A percentile compares a stretch with the other conserved stretches of the same genome.
Evolutionary conservation across 1,284 basidiomycete genomes (phyloP).

Genomic region (Heterobasidion parviporum): DNA sequence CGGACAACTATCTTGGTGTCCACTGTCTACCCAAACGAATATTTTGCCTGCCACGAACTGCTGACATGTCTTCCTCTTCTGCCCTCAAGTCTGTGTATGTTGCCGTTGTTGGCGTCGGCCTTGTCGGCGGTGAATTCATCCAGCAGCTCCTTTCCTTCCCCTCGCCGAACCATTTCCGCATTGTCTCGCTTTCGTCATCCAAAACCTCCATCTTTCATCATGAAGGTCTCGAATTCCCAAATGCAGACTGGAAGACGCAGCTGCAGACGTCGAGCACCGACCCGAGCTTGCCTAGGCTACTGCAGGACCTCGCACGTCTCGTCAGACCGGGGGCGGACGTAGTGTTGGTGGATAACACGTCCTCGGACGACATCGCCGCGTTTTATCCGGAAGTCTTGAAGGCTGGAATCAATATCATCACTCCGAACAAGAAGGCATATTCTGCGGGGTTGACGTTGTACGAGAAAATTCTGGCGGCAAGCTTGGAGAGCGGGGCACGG

Average conservation of each 20-base stretch:
- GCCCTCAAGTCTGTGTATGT: conserved; percentile 19
- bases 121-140: conserved; percentile 83
- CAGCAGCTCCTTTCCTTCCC: conserved; percentile 67
- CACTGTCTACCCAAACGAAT: not conserved
- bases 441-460: conserved; percentile 74
- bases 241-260: conserved; percentile 34
- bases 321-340: conserved; percentile 47
- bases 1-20: not conserved
- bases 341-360: conserved; percentile 92
- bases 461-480: conserved; percentile 56
- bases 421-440: conserved; percentile 97
- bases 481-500: conserved; percentile 48
- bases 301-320: conserved; percentile 34
- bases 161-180: conserved; percentile 53
- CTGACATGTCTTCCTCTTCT: not conserved
- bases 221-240: conserved; percentile 31
- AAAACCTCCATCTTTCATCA: conserved; percentile 56
- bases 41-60: not conserved
- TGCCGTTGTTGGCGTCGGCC: conserved; percentile 80
- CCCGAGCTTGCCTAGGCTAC: conserved; percentile 38
- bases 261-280: conserved; percentile 34
- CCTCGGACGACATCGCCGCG: conserved; percentile 75
- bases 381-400: conserved; percentile 80
- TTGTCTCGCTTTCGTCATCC: conserved; percentile 77
- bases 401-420: conserved; percentile 82